Evolutionary conservation across 2,329 filamentous ascomycete genomes (phyloP), one percentile per base, ranked within the genome.

Genomic region (Fusarium sp.): DNA sequence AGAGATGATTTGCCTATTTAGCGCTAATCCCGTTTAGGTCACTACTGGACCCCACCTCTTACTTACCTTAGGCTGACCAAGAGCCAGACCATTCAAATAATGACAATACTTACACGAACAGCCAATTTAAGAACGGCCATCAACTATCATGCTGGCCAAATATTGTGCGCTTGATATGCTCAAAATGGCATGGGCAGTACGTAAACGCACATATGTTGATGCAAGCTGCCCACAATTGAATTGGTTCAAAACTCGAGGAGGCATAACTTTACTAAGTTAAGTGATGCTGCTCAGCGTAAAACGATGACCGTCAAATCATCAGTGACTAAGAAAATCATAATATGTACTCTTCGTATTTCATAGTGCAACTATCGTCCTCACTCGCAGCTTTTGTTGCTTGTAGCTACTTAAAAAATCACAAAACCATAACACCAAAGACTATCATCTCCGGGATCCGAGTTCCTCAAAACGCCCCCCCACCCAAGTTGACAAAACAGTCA

Each of bases 331-430:
- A 7, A 30, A 17, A 27, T 38, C 15, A 38, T 26, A 14, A n/a
- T 67, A 20, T 49, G 54, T 71, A 63, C 60, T 59, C 52, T 27
- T 75, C 66, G 66, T 73, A 42, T 69, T 73, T 61, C 64, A 67
- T 72, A 41, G 60, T 66, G 53, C 60, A 65, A 74, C 71, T 73
- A 73, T 69, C 66, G 48, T 69, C 68, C 60, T n/a, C 54, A 72
- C 65, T 48, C 64, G 76, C 72, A 79, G 77, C 77, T 60, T 71
- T 70, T 76, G 71, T 79, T 79, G 67, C 73, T 67, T 76, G 64
- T 48, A 71, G 76, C 74, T 77, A 78, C 76, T 55, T 49, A 67
- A 52, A 60, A 50, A 65, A 59, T 37, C 32, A 11, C 49, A 61
- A 61, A 69, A 58, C 69, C 77, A 72, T 57, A 77, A 78, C 75